Conservation (phyloP, 2,329 filamentous ascomycete species). For the Ciborinia camelliae region DNA sequence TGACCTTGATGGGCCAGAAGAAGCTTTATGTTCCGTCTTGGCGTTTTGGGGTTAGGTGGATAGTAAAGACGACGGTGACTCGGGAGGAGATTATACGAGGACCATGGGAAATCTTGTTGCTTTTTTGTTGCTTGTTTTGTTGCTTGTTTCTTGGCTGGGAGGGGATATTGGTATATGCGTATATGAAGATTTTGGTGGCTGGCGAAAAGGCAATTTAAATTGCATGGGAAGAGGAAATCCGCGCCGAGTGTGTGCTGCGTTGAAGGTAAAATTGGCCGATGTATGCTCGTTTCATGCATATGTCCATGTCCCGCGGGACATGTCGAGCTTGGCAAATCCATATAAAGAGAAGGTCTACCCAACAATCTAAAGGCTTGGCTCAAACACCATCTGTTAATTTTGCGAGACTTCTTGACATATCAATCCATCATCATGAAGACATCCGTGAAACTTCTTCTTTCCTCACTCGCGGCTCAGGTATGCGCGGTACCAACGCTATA, state of each 20-base stretch:
- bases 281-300: not conserved
- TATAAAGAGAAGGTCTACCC: constrained; percentile 1
- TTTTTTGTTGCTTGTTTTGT: no score
- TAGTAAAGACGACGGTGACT: not conserved
- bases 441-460: constrained; percentile 1
- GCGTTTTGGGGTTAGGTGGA: not conserved
- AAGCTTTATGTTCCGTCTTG: constrained; percentile 7
- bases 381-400: not conserved
- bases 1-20: not conserved
- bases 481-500: constrained; percentile 44
- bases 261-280: not conserved
- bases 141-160: not conserved
- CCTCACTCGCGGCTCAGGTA: constrained; percentile 8
- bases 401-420: not conserved
- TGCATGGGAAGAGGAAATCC: not conserved
- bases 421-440: constrained; percentile 7
- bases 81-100: constrained; percentile 5
- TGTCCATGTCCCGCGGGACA: not conserved
- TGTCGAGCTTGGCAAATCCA: not conserved
- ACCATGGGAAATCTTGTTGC: not conserved
- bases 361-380: not conserved
- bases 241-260: not conserved
- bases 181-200: not conserved
- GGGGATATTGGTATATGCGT: not conserved
- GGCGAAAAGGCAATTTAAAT: not conserved